These are phyloP conservation scores for Durio zibethinus DNA, from an alignment of 345 rosid genomes.

Conservation along the genomic window DNA sequence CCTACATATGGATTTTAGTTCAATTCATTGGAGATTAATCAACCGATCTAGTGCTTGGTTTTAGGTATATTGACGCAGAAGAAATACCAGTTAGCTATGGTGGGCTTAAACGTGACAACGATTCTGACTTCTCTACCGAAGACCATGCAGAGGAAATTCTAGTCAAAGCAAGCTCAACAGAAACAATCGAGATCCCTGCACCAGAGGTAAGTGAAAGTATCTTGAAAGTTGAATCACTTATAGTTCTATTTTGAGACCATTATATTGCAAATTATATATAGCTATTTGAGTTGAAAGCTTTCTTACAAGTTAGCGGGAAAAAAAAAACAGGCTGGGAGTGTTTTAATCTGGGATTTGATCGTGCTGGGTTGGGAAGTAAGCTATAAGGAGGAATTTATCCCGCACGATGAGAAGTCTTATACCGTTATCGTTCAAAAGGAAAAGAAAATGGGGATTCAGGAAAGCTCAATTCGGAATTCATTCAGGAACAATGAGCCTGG, in stretches of 20 bases:
- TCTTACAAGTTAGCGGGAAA: not conserved
- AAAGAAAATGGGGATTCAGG: conserved; percentile 29
- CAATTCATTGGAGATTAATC: too few relatives aligned
- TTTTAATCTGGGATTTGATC: conserved; percentile 43
- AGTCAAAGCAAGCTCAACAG: conserved; percentile 36
- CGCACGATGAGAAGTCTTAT: conserved; percentile 35
- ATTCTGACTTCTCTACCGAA: conserved; percentile 33
- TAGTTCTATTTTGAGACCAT: too few relatives aligned
- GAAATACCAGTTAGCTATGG: conserved; percentile 49
- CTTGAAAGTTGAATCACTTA: too few relatives aligned
- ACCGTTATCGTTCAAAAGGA: conserved; percentile 44
- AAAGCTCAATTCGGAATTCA: conserved; percentile 29
- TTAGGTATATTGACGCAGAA: conserved; percentile 48
- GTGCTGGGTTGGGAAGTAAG: conserved; percentile 53
- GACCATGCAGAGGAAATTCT: conserved; percentile 36
- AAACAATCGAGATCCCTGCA: conserved; percentile 36
- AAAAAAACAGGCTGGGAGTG: conserved; percentile 18
- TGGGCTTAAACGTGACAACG: conserved; percentile 44
- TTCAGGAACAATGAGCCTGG: conserved; percentile 46
- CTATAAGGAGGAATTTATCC: conserved; percentile 49
- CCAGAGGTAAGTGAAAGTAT: conserved; percentile 31
- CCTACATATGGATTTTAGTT: not conserved
- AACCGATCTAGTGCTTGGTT: not conserved
- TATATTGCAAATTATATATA: too few relatives aligned
- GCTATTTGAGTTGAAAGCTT: not conserved